phyloP scores from a whole-genome alignment of 2,329 filamentous ascomycete genomes.

The Amphichorda felina region DNA sequence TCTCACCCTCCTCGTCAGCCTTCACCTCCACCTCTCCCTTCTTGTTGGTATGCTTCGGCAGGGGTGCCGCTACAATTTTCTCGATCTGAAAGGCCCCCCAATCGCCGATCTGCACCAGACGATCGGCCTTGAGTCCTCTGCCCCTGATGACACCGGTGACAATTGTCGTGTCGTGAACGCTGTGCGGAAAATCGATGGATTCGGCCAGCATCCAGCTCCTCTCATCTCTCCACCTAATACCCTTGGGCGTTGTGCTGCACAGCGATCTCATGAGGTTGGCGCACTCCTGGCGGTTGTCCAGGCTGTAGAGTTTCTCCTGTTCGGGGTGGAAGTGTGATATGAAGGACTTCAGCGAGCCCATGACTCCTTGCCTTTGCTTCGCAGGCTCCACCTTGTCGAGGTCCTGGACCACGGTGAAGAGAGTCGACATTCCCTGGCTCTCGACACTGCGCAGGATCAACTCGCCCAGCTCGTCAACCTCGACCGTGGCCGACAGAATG shows the following conservation, averaged over 20 bases:
- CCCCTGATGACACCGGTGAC: conserved; percentile 81
- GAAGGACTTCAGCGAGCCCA: conserved; percentile 79
- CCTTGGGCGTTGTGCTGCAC: conserved; percentile 86
- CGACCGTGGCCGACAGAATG: conserved; percentile 67
- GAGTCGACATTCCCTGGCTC: conserved; percentile 86
- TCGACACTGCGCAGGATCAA: conserved; percentile 77
- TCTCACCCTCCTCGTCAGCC: conserved; percentile 42
- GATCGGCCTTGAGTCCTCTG: conserved; percentile 76
- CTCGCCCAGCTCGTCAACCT: conserved; percentile 78
- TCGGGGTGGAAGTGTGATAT: conserved; percentile 91
- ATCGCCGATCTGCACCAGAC: conserved; percentile 81
- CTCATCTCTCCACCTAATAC: conserved; percentile 89
- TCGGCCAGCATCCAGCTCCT: conserved; percentile 93
- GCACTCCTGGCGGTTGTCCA: conserved; percentile 83
- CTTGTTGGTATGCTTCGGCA: conserved; percentile 47
- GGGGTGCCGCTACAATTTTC: conserved; percentile 69
- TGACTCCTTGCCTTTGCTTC: conserved; percentile 65
- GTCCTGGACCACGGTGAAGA: conserved; percentile 75
- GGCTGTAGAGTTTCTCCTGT: conserved; percentile 79
- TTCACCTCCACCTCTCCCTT: conserved; percentile 63
- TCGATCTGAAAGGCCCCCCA: conserved; percentile 92
- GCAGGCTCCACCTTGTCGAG: conserved; percentile 67
- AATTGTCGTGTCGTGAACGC: conserved; percentile 50
- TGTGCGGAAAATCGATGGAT: conserved; percentile 58
- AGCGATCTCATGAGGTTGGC: conserved; percentile 82